Evolutionary conservation across 371 early-diverging fungal species (phyloP).

Genomic region (Nematocida sp.): DNA sequence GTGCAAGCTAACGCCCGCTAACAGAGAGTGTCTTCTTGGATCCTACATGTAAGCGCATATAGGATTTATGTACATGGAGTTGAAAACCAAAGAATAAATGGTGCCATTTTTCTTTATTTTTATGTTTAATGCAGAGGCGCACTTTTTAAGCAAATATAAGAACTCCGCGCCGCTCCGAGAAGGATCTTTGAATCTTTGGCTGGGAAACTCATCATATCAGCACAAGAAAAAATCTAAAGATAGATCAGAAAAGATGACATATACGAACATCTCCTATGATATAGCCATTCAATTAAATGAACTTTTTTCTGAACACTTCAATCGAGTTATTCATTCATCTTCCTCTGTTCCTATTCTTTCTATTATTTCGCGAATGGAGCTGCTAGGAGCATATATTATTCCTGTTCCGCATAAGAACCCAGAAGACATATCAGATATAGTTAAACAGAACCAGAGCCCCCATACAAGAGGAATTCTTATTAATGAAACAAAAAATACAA

Average conservation of each 20-base stretch:
- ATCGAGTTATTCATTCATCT: background rate
- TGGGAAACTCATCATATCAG: constrained; percentile 30
- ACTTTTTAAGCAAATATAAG: constrained; percentile 25
- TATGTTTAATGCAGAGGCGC: constrained; percentile 45
- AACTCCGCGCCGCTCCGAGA: background rate
- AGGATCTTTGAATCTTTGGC: constrained; percentile 18
- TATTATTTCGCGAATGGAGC: constrained; percentile 36
- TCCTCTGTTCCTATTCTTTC: background rate
- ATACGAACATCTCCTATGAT: constrained; percentile 5
- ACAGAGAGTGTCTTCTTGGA: constrained; percentile 7
- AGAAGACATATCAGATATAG: too few relatives aligned
- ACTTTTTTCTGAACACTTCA: constrained; percentile 3
- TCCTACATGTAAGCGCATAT: too few relatives aligned
- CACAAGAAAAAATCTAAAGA: background rate
- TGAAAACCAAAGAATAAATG: background rate
- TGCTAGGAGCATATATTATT: constrained; percentile 17
- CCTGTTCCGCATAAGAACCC: constrained; percentile 14
- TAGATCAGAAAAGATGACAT: constrained; percentile 6
- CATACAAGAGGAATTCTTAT: constrained; percentile 6
- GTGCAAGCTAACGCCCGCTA: background rate
- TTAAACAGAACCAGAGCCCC: too few relatives aligned
- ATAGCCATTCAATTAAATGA: constrained; percentile 13
- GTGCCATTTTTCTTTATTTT: background rate
- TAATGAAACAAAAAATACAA: constrained; percentile 47
- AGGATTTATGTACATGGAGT: background rate